These are phyloP conservation scores for Ramalina peruviana DNA, from an alignment of 495 filamentous ascomycete genomes.

Conservation along the genomic window DNA sequence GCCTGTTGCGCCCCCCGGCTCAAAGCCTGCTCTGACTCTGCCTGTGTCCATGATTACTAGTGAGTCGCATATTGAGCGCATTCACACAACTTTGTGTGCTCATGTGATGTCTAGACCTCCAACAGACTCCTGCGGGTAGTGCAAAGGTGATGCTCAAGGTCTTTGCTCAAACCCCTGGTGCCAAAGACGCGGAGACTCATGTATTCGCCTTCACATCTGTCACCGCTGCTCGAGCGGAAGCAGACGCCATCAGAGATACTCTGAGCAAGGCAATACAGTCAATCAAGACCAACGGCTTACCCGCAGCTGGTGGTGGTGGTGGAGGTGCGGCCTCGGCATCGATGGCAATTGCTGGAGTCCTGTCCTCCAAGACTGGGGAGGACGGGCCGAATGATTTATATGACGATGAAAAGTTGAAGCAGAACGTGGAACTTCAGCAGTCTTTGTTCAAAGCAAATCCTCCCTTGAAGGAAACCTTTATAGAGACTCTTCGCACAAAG, in stretches of 20 bases:
- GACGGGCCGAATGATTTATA: conserved; percentile 45
- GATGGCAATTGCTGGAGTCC: conserved; percentile 46
- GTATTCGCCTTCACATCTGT: conserved; percentile 78
- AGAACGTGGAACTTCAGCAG: conserved; percentile 66
- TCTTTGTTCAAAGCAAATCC: conserved; percentile 68
- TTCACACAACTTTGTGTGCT: no score
- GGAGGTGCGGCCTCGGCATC: conserved; percentile 34
- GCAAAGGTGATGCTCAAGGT: conserved; percentile 88
- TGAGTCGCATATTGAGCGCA: conserved; percentile 23
- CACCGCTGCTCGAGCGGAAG: conserved; percentile 61
- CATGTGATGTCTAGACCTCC: conserved; percentile 46
- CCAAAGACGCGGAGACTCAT: conserved; percentile 48
- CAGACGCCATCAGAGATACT: conserved; percentile 66
- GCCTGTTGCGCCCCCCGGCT: conserved; percentile 41
- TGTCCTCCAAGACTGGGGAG: conserved; percentile 23
- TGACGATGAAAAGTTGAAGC: conserved; percentile 60
- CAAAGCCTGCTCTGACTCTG: conserved; percentile 48
- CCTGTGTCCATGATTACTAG: conserved; percentile 65
- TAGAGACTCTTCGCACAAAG: conserved; percentile 62
- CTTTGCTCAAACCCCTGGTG: conserved; percentile 49
- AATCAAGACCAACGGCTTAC: conserved; percentile 39
- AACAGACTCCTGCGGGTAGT: conserved; percentile 72
- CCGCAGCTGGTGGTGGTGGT: conserved; percentile 26
- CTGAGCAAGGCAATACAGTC: conserved; percentile 64
- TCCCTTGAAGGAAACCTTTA: conserved; percentile 61